Evolutionary conservation across 805 yeast species (phyloP).

Genomic region (Ascoidea tarda): DNA sequence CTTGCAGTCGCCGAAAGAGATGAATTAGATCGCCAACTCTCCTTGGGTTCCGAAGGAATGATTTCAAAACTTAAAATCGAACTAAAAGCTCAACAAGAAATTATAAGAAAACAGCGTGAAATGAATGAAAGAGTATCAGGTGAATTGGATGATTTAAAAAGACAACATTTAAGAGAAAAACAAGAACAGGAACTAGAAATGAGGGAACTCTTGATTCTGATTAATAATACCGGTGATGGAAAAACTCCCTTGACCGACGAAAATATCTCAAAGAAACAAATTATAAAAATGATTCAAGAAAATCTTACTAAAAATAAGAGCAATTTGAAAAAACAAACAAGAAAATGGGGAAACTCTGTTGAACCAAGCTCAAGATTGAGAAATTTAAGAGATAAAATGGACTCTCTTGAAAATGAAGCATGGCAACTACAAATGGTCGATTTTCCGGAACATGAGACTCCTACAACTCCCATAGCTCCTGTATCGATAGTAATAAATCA

Average conservation of each 20-base stretch:
- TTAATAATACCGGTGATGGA: constrained; percentile 22
- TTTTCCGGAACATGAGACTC: constrained; percentile 33
- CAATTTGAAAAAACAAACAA: constrained; percentile 26
- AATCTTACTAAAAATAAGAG: constrained; percentile 20
- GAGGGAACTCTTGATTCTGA: constrained; percentile 53
- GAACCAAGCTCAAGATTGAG: constrained; percentile 72
- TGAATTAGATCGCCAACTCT: constrained; percentile 33
- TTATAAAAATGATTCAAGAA: constrained; percentile 14
- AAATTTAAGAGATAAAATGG: constrained; percentile 72
- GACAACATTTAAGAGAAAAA: constrained; percentile 34
- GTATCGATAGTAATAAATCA: background rate
- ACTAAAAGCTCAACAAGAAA: constrained; percentile 43
- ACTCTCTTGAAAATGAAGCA: constrained; percentile 70
- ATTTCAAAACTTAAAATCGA: constrained; percentile 41
- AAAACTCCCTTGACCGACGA: constrained; percentile 10
- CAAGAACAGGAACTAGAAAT: constrained; percentile 67
- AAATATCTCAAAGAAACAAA: constrained; percentile 16
- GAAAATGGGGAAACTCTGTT: constrained; percentile 32
- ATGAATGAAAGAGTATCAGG: constrained; percentile 30
- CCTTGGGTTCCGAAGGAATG: constrained; percentile 54
- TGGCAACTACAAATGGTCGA: constrained; percentile 77
- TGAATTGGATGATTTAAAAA: constrained; percentile 26
- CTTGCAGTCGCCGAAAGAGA: constrained; percentile 35
- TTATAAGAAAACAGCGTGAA: constrained; percentile 36
- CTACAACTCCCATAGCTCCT: background rate